These are phyloP conservation scores for Castanea mollissima DNA, from an alignment of 306 rosid species.

Conservation along the genomic window DNA sequence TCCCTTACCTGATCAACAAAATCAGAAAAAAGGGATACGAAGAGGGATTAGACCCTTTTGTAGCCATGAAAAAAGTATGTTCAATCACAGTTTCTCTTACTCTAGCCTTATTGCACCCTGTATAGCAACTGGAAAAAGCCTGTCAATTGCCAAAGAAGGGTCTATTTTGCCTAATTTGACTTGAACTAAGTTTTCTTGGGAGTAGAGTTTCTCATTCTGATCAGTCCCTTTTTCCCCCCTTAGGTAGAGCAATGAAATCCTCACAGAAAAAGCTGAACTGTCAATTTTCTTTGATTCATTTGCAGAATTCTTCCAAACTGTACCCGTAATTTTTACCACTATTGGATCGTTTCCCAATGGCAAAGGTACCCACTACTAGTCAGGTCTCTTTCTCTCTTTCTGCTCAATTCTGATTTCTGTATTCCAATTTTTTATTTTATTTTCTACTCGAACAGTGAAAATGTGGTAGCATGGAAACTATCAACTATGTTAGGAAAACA, in stretches of 20 bases:
- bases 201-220: conserved; percentile 29
- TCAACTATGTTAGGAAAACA: background rate
- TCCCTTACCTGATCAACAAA: conserved; percentile 7
- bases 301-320: conserved; percentile 26
- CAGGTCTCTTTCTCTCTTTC: conserved; percentile 58
- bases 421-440: conserved; percentile 2
- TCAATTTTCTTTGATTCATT: conserved; percentile 29
- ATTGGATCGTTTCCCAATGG: conserved; percentile 42
- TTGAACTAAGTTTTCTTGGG: conserved; percentile 16
- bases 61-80: conserved; percentile 32
- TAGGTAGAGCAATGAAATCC: background rate
- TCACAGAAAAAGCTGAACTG: conserved; percentile 31
- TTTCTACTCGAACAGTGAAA: conserved; percentile 23
- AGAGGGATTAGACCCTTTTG: conserved; percentile 27
- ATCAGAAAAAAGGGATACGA: conserved; percentile 6
- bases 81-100: background rate
- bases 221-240: conserved; percentile 32
- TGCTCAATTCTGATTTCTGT: conserved; percentile 16
- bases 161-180: conserved; percentile 26
- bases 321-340: conserved; percentile 4
- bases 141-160: background rate
- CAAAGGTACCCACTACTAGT: conserved; percentile 43
- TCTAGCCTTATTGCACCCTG: conserved; percentile 6
- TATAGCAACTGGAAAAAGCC: conserved; percentile 14
- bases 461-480: conserved; percentile 23